Base-by-base conservation (phyloP, 306 rosid genomes). In the Glycine latifolia region DNA sequence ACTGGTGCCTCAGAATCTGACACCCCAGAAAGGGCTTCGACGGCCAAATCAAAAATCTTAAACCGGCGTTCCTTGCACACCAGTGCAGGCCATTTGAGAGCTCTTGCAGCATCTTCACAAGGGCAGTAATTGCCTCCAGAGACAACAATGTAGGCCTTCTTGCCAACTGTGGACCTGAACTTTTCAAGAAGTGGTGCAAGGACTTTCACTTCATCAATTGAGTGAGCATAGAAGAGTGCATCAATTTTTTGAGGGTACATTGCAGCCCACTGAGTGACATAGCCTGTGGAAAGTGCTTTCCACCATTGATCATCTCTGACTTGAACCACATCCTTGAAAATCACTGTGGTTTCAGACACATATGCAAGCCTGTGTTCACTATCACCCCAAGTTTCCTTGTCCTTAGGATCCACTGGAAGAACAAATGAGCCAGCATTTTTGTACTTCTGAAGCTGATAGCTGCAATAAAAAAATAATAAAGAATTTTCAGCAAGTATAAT, bases 271-370 rank as follows among this genome's bases (percentile, higher is more conserved):
- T 92, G 98, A 5, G 99, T 93, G 49, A 92, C 54, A 75, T 95
- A 95, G 13, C 99, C 99, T 0, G 94, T 84, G 3, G 99, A 91
- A 31, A 95, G 88, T 39, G 99, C 98, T 81, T 89, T 90, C 98
- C 99, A 95, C 99, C 99, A 95, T 68, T 95, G 99, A 69, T 95
- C 97, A 72, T 95, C 99, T 26, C 99, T 86, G 11, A 93, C 99
- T 81, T 89, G 93, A 87, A 95, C 97, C 66, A 92, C 77, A 85
- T 93, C 98, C 73, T 95, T 95, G 89, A 95, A 95, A 39, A 95
- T 95, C 66, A 95, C 99, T 41, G 99, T 95, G 67, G 99, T 95
- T 87, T 93, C 99, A 0, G 99, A 93, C 35, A 95, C 98, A 66
- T 95, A 95, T 15, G 99, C 98, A 4, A 95, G 91, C 72, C 99